Evolutionary conservation across 306 rosid genomes (phyloP).

Genomic region (Cotoneaster glaucophyllus): DNA sequence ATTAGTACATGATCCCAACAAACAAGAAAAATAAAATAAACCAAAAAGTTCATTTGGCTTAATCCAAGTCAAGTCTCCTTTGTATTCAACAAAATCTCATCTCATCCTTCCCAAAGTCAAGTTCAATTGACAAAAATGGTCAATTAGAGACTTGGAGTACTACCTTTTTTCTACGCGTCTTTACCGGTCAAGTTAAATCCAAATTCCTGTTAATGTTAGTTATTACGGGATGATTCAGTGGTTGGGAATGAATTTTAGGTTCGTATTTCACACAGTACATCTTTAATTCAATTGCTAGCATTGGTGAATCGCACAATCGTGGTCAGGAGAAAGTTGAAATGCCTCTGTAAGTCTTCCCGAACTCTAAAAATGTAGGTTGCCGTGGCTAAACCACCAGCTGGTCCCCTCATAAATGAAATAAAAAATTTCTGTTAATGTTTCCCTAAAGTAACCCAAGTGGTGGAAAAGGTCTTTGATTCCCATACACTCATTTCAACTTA

Average conservation of each 20-base stretch:
- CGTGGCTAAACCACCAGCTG: no score
- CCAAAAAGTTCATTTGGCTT: not conserved
- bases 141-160: not conserved
- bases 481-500: not conserved
- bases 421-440: not conserved
- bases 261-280: no score
- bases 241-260: no score
- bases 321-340: no score
- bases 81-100: not conserved
- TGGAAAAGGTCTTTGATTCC: constrained; percentile 12
- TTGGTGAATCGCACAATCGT: no score
- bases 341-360: no score
- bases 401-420: no score
- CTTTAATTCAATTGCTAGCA: no score
- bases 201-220: not conserved
- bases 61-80: not conserved
- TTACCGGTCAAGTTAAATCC: not conserved
- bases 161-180: not conserved
- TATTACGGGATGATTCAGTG: no score
- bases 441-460: constrained; percentile 4
- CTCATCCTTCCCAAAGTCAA: not conserved
- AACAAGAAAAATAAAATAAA: not conserved
- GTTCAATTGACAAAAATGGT: not conserved
- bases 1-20: not conserved
- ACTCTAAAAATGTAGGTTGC: no score